A percentile compares a stretch with the other conserved stretches of the same genome.
phyloP scores from a whole-genome alignment of 2,329 filamentous ascomycete species.

The Ceratocystis ficicola region DNA sequence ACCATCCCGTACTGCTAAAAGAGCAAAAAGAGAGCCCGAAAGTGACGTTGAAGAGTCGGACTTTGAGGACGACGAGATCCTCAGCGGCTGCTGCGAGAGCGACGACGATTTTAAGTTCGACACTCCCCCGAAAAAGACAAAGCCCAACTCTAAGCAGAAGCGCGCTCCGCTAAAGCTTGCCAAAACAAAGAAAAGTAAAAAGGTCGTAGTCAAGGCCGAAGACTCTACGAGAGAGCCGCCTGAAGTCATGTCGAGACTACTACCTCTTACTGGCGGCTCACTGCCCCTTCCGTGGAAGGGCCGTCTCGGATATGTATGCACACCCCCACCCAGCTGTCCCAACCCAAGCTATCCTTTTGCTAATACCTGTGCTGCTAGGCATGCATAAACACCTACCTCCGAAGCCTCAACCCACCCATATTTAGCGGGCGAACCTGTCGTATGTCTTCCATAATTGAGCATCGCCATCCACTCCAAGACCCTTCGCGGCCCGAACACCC shows the following conservation, averaged over 20 bases:
- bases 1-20: neutral
- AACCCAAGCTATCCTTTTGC: neutral
- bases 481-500: constrained; percentile 65
- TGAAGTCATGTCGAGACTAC: constrained; percentile 16
- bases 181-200: constrained; percentile 7
- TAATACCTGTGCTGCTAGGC: constrained; percentile 39
- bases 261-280: constrained; percentile 17
- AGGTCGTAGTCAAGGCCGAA: constrained; percentile 8
- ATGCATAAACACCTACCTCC: constrained; percentile 84
- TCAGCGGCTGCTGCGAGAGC: constrained; percentile 17
- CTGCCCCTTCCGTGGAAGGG: constrained; percentile 21
- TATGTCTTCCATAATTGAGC: constrained; percentile 79
- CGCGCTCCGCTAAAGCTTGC: neutral
- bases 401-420: constrained; percentile 66
- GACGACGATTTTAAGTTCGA: constrained; percentile 17
- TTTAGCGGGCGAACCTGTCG: constrained; percentile 88
- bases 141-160: neutral
- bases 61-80: constrained; percentile 17
- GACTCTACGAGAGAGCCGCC: neutral
- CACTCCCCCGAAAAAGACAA: neutral
- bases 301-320: constrained; percentile 21
- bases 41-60: constrained; percentile 13
- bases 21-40: neutral
- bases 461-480: constrained; percentile 68
- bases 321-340: neutral